Evolutionary conservation across 1,139 yeast genomes (phyloP).

Genomic region (Hansenula sp.): DNA sequence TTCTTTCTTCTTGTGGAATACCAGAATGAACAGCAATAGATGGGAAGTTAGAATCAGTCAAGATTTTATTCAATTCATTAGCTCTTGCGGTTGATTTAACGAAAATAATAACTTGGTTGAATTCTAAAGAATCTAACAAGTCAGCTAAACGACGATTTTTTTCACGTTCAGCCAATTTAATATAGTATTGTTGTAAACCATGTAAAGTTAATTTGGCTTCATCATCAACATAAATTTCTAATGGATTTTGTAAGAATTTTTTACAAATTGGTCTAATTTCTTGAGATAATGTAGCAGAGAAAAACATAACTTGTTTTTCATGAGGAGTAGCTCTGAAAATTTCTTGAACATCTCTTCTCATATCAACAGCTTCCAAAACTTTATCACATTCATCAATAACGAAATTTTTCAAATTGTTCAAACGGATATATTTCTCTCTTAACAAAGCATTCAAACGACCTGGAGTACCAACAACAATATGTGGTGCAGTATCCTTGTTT

Average conservation of each 20-base stretch:
- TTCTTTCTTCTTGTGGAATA: constrained; percentile 96
- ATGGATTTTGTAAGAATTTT: constrained; percentile 96
- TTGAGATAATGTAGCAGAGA: constrained; percentile 91
- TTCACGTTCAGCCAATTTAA: constrained; percentile 85
- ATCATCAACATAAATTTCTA: constrained; percentile 96
- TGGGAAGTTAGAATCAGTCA: constrained; percentile 94
- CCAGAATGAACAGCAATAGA: constrained; percentile 96
- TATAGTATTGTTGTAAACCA: constrained; percentile 95
- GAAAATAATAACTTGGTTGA: constrained; percentile 96
- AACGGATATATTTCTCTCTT: constrained; percentile 83
- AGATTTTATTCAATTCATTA: constrained; percentile 81
- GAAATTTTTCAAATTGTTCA: constrained; percentile 88
- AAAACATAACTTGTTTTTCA: constrained; percentile 99
- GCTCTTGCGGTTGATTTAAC: constrained; percentile 94
- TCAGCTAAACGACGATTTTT: constrained; percentile 93
- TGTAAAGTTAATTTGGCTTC: constrained; percentile 96
- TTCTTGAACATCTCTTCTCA: constrained; percentile 99
- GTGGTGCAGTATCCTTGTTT: constrained; percentile 94
- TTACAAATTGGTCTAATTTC: constrained; percentile 97
- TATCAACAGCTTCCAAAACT: constrained; percentile 85
- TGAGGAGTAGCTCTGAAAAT: constrained; percentile 97
- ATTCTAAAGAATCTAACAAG: constrained; percentile 88
- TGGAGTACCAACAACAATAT: constrained; percentile 96
- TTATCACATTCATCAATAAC: constrained; percentile 99
- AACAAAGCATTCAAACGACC: constrained; percentile 96